Base-by-base conservation (phyloP, 768 basidiomycete species). In the Cystofilobasidium capitatum region DNA sequence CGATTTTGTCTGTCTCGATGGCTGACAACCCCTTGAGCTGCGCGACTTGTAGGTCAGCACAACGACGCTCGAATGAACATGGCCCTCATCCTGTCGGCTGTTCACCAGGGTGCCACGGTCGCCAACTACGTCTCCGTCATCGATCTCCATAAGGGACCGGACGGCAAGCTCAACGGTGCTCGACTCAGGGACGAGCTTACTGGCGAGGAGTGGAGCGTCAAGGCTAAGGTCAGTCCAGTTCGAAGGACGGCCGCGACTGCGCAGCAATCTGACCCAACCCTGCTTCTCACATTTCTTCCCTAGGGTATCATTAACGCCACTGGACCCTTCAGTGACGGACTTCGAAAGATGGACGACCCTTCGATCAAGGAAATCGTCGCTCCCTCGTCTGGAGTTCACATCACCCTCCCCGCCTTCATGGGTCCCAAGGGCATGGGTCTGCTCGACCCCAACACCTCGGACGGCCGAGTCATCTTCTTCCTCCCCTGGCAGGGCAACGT, bases 11-110 rank as follows among this genome's bases (percentile, higher is more conserved):
- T 40, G 20, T 22, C 5, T 45, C 44, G n/a, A 26, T 51, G 57
- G 39, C 65, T 59, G 17, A 58, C n/a, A 17, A 3, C 20, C 8
- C 1, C 37, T 35, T 22, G 40, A 33, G 7, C 51, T 40, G 12
- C 39, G n/a, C 20, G 16, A 26, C 44, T 67, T 39, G 31, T 36
- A 92, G 90, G 92, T 64, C 94, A 97, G 79, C 94, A 99, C 78
- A 99, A 99, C 73, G 96, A 99, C 73, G 88, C 94, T 1, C 84
- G 94, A 17, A 99, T 98, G 96, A 99, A 99, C 80, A 83, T 94
- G 63, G 91, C 94, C 0, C 81, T 99, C 37, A 83, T 94, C 73
- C 85, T 97, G 85, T 96, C 88, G 22, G 96, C 94, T 6, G 89
- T 97, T 51, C 88, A 91, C 73, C 84, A 88, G 62, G 93, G 66